Conservation (phyloP, 2,329 filamentous ascomycete species). For the Xylariaceae sp. region DNA sequence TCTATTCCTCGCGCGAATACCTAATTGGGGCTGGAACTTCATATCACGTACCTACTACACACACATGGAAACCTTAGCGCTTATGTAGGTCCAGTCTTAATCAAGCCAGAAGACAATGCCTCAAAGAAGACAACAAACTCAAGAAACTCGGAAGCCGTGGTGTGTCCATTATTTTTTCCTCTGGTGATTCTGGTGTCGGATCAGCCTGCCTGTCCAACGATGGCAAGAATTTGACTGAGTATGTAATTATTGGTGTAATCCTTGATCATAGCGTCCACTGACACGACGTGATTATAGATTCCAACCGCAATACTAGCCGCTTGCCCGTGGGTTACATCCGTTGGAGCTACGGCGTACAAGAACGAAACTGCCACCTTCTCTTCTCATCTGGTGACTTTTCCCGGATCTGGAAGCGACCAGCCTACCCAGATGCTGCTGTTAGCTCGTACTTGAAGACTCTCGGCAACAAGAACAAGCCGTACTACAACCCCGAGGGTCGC, state of each 20-base stretch:
- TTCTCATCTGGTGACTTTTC: conserved; percentile 47
- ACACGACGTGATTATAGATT: too few species aligned
- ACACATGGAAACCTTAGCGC: too few species aligned
- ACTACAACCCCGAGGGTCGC: conserved; percentile 35
- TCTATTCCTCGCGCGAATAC: too few species aligned
- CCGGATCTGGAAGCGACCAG: conserved; percentile 43
- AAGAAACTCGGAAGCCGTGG: too few species aligned
- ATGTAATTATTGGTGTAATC: too few species aligned
- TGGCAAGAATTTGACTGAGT: conserved; percentile 44
- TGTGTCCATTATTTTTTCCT: conserved; percentile 57
- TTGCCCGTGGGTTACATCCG: conserved; percentile 36
- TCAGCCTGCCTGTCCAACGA: conserved; percentile 48
- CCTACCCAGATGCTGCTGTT: conserved; percentile 43
- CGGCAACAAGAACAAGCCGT: conserved; percentile 28
- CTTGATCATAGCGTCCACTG: too few species aligned
- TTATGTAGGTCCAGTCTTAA: too few species aligned
- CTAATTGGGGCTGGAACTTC: too few species aligned
- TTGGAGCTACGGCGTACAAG: conserved; percentile 23
- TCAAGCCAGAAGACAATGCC: too few species aligned
- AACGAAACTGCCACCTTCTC: conserved; percentile 50
- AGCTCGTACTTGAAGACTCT: conserved; percentile 39
- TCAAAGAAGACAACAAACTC: too few species aligned
- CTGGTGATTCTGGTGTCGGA: conserved; percentile 57
- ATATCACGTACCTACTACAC: too few species aligned
- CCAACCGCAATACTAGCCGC: conserved; percentile 46